Base-by-base conservation (phyloP, 208 protist genomes). In the Polymyxa betae region DNA sequence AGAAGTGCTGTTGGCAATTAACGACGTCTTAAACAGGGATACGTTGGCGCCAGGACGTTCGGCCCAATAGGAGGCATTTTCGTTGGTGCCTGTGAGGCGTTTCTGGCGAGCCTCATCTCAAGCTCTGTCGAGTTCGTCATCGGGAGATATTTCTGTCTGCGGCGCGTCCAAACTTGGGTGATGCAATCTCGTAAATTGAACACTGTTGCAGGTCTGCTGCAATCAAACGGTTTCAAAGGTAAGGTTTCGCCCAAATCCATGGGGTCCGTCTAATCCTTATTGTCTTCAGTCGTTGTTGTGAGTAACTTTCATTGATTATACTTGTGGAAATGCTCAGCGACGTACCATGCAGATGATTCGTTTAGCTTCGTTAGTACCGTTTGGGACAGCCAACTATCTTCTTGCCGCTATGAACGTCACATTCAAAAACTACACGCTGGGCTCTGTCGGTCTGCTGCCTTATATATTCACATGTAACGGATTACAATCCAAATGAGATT, bases 381-480 rank as follows among this genome's bases (percentile, higher is more conserved):
- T 82, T n/a, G 72, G 72, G 16, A 82, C 72, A 5, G 35, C 72
- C n/a, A 82, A 82, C n/a, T 82, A 45, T n/a, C 16, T 82, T 12
- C 72, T 82, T 5, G 72, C 72, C 5, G 72, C 72, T 5, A 45
- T 82, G 72, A n/a, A 82, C 72, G 5, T 5, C 40, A 5, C 16
- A 35, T 43, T 82, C 12, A 5, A 43, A n/a, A n/a, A 35, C 12
- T 82, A 82, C n/a, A n/a, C n/a, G 5, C n/a, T 82, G 12, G 72
- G 72, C 16, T 45, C 72, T 20, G 35, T 82, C n/a, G 72, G 72
- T 20, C n/a, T 82, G n/a, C n/a, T 82, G 5, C 72, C 72, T 12
- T 82, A 82, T 43, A 82, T 82, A 35, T 5, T 35, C 5, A 82
- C 72, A 82, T 82, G 72, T 82, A 35, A 35, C 16, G 5, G 5